These are phyloP conservation scores for Pleurotus salmoneostramineus DNA, from an alignment of 768 basidiomycete genomes.

Conservation along the genomic window DNA sequence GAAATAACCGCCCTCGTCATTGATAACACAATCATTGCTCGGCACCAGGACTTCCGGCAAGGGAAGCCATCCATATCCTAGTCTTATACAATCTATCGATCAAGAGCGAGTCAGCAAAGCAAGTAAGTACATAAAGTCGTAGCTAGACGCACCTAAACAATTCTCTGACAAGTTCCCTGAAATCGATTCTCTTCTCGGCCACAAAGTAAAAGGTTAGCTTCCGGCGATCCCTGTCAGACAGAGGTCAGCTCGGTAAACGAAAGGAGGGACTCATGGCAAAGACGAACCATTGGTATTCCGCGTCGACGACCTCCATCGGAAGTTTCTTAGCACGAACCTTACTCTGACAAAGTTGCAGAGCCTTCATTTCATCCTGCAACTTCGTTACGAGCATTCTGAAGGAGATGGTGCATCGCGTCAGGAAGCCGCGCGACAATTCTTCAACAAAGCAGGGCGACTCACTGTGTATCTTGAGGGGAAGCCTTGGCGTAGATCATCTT, in stretches of 20 bases:
- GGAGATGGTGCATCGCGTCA: neutral
- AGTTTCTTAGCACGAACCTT: slow-evolving; percentile 93
- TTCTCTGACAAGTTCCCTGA: slow-evolving; percentile 93
- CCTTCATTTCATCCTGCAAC: slow-evolving; percentile 88
- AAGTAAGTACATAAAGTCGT: slow-evolving; percentile 14
- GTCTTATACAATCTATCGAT: slow-evolving; percentile 79
- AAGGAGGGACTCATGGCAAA: neutral
- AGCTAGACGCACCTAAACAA: slow-evolving; percentile 92
- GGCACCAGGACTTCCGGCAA: slow-evolving; percentile 46
- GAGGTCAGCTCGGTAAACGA: neutral
- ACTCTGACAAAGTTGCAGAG: slow-evolving; percentile 83
- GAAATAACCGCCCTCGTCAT: neutral
- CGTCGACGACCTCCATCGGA: slow-evolving; percentile 98
- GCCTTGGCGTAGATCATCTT: slow-evolving; percentile 96
- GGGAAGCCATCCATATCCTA: slow-evolving; percentile 92
- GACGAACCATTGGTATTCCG: slow-evolving; percentile 94
- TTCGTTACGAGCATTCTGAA: slow-evolving; percentile 75
- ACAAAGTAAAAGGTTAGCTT: slow-evolving; percentile 98
- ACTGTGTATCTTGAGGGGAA: slow-evolving; percentile 75
- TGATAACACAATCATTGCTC: slow-evolving; percentile 24
- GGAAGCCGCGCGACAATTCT: neutral
- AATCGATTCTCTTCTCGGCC: slow-evolving; percentile 93
- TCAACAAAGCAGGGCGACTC: slow-evolving; percentile 18
- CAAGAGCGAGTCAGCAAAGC: neutral
- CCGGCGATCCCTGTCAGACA: slow-evolving; percentile 77